A percentile compares a stretch with the other conserved stretches of the same genome.
These are phyloP conservation scores for Nepenthes mirabilis DNA, from an alignment of 148 eudicot species.

Conservation along the genomic window DNA sequence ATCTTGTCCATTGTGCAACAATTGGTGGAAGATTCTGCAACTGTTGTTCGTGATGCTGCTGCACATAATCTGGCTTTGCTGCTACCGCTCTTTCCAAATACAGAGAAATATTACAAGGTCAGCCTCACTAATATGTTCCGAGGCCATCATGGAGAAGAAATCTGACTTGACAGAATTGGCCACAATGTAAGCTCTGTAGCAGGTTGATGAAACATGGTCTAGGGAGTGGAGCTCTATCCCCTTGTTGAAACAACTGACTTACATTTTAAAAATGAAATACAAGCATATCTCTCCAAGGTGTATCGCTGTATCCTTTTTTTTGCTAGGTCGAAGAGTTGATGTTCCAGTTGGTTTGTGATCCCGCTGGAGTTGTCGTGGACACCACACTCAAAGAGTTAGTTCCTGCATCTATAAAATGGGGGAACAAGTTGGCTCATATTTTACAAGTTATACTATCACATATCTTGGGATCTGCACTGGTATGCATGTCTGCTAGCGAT, in stretches of 20 bases:
- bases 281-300: constrained; percentile 29
- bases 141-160: constrained; percentile 97
- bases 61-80: constrained; percentile 94
- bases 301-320: constrained; percentile 15
- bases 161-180: constrained; percentile 94
- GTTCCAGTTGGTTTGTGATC: constrained; percentile 95
- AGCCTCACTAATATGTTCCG: constrained; percentile 99
- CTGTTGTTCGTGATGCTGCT: constrained; percentile 97
- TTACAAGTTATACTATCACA: constrained; percentile 55
- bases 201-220: constrained; percentile 55
- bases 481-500: constrained; percentile 12
- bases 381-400: constrained; percentile 75
- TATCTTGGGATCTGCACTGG: constrained; percentile 69
- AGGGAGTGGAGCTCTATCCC: constrained; percentile 72
- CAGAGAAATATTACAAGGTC: constrained; percentile 99
- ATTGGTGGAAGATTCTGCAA: constrained; percentile 92
- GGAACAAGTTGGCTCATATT: constrained; percentile 64
- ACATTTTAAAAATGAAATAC: constrained; percentile 3
- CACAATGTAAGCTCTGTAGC: constrained; percentile 93
- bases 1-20: constrained; percentile 95
- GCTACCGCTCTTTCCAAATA: constrained; percentile 91
- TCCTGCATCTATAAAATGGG: constrained; percentile 87
- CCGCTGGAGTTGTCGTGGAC: constrained; percentile 88
- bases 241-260: constrained; percentile 42
- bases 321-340: constrained; percentile 94